Evolutionary conservation across 176 grass and related monocot species (phyloP).

Genomic region (Poa pratensis): DNA sequence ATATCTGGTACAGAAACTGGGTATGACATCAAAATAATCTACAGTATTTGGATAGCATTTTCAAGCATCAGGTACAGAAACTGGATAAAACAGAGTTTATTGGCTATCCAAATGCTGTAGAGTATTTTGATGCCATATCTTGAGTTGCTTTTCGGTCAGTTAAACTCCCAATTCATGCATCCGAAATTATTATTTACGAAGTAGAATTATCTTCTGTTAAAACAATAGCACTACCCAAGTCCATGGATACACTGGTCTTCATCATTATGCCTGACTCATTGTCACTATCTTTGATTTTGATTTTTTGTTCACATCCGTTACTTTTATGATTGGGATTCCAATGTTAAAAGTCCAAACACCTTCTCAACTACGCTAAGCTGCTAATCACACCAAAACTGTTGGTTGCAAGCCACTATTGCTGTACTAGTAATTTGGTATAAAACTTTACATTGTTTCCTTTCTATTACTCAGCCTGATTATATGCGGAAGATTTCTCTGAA

Average conservation of each 20-base stretch:
- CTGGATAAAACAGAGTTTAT: not conserved
- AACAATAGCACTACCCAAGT: not conserved
- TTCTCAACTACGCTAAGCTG: not conserved
- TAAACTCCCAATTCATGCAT: not conserved
- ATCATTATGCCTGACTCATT: not conserved
- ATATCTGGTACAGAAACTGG: not conserved
- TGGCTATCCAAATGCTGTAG: too few relatives aligned
- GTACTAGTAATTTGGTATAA: not conserved
- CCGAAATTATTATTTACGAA: not conserved
- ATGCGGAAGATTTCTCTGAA: not conserved
- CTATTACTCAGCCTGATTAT: conserved; percentile 17
- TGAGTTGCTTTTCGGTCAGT: not conserved
- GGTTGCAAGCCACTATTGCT: not conserved
- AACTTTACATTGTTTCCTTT: conserved; percentile 7
- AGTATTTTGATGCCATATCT: not conserved
- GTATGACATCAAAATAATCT: too few relatives aligned
- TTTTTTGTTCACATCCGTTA: not conserved
- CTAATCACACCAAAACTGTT: not conserved
- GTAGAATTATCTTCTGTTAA: not conserved
- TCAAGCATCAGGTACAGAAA: not conserved
- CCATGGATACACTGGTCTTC: not conserved
- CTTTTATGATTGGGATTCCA: not conserved
- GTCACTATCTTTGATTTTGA: not conserved
- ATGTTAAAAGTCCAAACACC: not conserved
- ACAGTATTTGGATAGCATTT: not conserved